Evolutionary conservation across 768 basidiomycete genomes (phyloP), one percentile per base, ranked within the genome.

Genomic region (Gautieria morchelliformis): DNA sequence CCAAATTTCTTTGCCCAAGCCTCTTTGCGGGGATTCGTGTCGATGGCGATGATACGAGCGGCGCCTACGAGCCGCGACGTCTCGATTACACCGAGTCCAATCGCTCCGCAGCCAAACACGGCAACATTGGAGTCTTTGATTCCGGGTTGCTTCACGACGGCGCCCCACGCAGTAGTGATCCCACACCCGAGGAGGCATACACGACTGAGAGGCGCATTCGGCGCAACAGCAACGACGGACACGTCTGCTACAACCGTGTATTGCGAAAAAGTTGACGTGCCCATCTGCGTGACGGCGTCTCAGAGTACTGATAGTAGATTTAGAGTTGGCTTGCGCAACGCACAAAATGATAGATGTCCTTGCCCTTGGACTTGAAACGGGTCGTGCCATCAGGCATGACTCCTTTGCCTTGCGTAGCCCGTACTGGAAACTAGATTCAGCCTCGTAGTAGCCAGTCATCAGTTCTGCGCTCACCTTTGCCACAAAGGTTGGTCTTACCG

Each of bases 211-310:
- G 93, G 92, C 1, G 96, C 96, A 59, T 79, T 74, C 59, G 81
- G 78, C 73, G 85, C 84, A 59, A 99, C 85, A 15, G 91, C 83
- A 53, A 98, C 96, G 24, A 99, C 89, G 19, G 94, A 98, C 46
- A 93, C 93, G 62, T 99, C 93, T 47, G 93, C 89, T 2, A 99
- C 93, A 59, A 99, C 96, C 8, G 96, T 96, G 76, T 98, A 99
- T 69, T 98, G 94, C n/a, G 95, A 96, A 76, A 99, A 99, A 2
- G 96, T 95, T 33, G 95, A 98, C 27, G 88, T 92, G 44, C 96
- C 96, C 96, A 98, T 99, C 93, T 96, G 57, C 37, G 32, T 7
- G 19, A 27, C 27, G 27, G 27, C 5, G 27, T 5, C 27, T 27
- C 27, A 27, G 27, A 27, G 5, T 27, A 5, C 27, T 27, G 27